Evolutionary conservation across 129 eudicot genomes (phyloP), one percentile per base, ranked within the genome.

Genomic region (Flaveria sonorensis): DNA sequence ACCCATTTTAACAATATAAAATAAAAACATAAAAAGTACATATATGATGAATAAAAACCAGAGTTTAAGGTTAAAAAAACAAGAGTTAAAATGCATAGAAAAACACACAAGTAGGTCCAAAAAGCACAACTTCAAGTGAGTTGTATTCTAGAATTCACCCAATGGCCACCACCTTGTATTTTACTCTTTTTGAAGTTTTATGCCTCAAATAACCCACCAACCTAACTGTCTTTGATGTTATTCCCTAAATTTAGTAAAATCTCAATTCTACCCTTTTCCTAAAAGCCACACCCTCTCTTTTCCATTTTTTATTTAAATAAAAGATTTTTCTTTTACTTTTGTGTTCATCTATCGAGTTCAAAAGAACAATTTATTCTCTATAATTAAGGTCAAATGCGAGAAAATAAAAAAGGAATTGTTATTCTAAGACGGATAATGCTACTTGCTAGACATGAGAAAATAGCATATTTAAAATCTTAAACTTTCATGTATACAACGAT

Each of bases 121-220:
- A 65, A 48, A 52, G 66, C 51, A 65, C 65, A 76, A 51, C 30
- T 64, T 50, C 39, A 51, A 51, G 18, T 21, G 52, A 15, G 56
- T 51, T 63, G 81, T 21, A 65, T 66, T 32, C 81, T 66, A 76
- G 73, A 76, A 65, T 76, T 76, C 73, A 66, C 19, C 80, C 67
- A 76, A 36, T 76, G 2, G 16, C 67, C 67, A 65, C 65, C 60
- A 65, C 51, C 73, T 76, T 76, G 66, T 65, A 67, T 76, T 66
- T 76, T 50, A 64, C 66, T 76, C 66, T 76, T 75, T 75, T 75
- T 40, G 64, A 55, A 55, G 62, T 19, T 55, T 55, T 18, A 55
- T 75, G 78, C 71, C 47, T 69, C 63, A 71, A 75, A 72, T 61
- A 39, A 26, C 60, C 70, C 59, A 74, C 79, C 71, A 74, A 63